phyloP scores from a whole-genome alignment of 2,329 filamentous ascomycete species.

The Pestalotiopsis fici region DNA sequence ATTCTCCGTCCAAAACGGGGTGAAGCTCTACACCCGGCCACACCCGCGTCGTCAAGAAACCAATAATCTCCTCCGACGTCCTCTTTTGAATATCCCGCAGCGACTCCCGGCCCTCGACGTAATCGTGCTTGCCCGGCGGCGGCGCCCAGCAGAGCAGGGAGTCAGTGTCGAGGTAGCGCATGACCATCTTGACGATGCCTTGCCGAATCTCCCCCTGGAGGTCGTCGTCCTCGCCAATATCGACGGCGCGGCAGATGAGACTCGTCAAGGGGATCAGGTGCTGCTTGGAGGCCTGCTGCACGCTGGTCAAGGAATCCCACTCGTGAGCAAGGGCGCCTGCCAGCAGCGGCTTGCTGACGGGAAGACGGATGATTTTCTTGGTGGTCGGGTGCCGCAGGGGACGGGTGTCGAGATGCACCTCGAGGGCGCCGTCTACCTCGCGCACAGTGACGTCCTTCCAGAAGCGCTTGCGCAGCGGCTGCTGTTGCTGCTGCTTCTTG shows the following conservation, averaged over 20 bases:
- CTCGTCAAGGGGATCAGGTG: conserved; percentile 92
- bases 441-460: conserved; percentile 82
- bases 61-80: conserved; percentile 69
- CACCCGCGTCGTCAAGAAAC: conserved; percentile 69
- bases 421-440: conserved; percentile 60
- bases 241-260: conserved; percentile 78
- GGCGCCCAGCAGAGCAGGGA: conserved; percentile 87
- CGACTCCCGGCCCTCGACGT: conserved; percentile 51
- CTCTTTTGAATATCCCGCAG: conserved; percentile 74
- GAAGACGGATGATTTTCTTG: conserved; percentile 72
- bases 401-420: conserved; percentile 75
- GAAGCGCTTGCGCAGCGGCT: conserved; percentile 67
- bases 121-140: conserved; percentile 48
- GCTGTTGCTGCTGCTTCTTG: conserved; percentile 13
- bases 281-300: conserved; percentile 80
- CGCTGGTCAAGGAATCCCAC: conserved; percentile 84
- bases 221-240: conserved; percentile 58
- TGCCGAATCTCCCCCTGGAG: conserved; percentile 48
- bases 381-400: conserved; percentile 77
- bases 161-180: conserved; percentile 91
- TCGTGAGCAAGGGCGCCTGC: conserved; percentile 86
- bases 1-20: conserved; percentile 78
- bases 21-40: conserved; percentile 82
- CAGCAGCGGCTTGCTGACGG: conserved; percentile 75
- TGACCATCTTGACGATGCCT: conserved; percentile 65